Percentiles rank a stretch among this genome's conserved stretches.
These are phyloP conservation scores for Fusarium brevicatenulatum DNA, from an alignment of 2,329 filamentous ascomycete species.

Conservation along the genomic window DNA sequence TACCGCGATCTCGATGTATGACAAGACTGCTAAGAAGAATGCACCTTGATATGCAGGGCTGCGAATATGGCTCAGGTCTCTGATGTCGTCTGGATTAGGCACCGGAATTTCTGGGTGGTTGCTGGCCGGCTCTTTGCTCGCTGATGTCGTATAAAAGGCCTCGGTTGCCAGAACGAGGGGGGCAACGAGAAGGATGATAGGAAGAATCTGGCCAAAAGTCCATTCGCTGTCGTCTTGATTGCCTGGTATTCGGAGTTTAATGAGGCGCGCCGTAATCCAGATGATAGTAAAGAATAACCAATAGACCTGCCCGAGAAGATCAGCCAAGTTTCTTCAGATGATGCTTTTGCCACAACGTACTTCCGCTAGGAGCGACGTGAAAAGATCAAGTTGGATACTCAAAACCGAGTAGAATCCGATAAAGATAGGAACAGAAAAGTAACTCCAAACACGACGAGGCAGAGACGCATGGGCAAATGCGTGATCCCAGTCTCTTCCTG, in stretches of 20 bases:
- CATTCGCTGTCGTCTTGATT: neutral
- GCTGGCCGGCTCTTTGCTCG: neutral
- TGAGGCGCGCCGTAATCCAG: neutral
- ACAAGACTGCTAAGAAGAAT: neutral
- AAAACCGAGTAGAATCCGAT: neutral
- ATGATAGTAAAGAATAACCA: neutral
- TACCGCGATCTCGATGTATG: neutral
- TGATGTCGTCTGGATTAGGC: neutral
- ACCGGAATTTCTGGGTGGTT: too few relatives aligned
- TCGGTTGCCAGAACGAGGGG: neutral
- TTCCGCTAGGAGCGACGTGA: slow-evolving; percentile 3
- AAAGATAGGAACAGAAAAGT: too few relatives aligned
- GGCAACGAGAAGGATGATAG: neutral
- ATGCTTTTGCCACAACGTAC: neutral
- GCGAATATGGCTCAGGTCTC: neutral
- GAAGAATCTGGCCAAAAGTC: slow-evolving; percentile 10
- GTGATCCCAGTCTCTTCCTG: neutral
- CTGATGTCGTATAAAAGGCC: too few relatives aligned
- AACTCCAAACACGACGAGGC: neutral
- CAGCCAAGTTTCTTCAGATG: neutral
- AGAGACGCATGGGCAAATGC: fast-evolving
- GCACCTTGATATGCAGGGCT: neutral
- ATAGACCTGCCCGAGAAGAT: neutral
- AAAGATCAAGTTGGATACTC: neutral
- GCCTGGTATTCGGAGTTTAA: fast-evolving